Evolutionary conservation across 2,329 filamentous ascomycete species (phyloP).

Genomic region (Paramyrothecium sp.): DNA sequence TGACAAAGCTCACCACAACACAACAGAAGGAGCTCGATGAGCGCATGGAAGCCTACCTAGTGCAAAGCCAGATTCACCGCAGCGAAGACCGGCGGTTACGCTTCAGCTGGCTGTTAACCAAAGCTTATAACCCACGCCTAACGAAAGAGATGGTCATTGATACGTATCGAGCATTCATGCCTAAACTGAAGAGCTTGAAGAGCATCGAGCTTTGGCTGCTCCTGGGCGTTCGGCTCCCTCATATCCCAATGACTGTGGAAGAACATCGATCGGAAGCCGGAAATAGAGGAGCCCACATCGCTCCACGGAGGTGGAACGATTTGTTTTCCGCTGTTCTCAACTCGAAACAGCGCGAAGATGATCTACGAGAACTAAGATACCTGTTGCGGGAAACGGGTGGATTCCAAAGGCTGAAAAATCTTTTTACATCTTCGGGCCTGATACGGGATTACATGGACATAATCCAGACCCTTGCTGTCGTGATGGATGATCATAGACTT

Average conservation of each 20-base stretch:
- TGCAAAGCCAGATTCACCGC: not conserved
- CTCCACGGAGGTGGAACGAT: too few relatives aligned
- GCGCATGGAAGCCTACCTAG: not conserved
- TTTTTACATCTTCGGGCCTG: too few relatives aligned
- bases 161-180: not conserved
- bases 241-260: too few relatives aligned
- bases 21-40: not conserved
- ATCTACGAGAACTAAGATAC: too few relatives aligned
- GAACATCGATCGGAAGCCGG: too few relatives aligned
- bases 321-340: too few relatives aligned
- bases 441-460: not conserved
- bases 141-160: not conserved
- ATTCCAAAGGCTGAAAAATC: too few relatives aligned
- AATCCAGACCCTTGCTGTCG: slow-evolving; percentile 7
- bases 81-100: not conserved
- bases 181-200: not conserved
- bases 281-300: too few relatives aligned
- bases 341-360: too few relatives aligned
- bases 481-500: slow-evolving; percentile 17
- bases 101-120: not conserved
- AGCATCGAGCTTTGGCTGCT: not conserved
- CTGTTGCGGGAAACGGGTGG: too few relatives aligned
- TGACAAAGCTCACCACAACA: not conserved
- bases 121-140: not conserved
- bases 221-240: not conserved